Base-by-base conservation (phyloP, 2,329 filamentous ascomycete species). In the Chrysosporium keratinophilum region DNA sequence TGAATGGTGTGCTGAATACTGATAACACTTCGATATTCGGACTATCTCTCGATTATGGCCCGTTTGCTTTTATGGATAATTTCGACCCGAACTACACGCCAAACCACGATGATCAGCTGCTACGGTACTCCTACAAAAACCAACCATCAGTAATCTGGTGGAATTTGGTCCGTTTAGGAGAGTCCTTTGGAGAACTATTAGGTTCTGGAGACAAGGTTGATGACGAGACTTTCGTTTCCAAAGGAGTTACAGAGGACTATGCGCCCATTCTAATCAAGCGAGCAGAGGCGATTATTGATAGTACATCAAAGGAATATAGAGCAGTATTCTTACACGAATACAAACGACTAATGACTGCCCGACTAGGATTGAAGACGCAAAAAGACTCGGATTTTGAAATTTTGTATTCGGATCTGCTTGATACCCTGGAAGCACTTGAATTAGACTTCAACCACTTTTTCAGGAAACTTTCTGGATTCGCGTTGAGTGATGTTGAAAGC, bases 111-210 rank as follows among this genome's bases (percentile, higher is more conserved):
- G 93, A 98, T 65, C 78, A 85, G 65, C 79, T 85, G 72, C 75
- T 95, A 31, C 81, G 93, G 45, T 98, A 98, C 68, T 84, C 83
- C 60, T 98, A 97, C 74, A 84, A 84, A 60, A 95, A 95, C 67
- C 93, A 98, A 66, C 90, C 93, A 0, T 90, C 84, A 42, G 87
- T 98, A 54, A 93, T 98, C 64, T 98, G 93, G 93, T 98, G 93
- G 93, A 97, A 97, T 64, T 77, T 97, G 0, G 88, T 96, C 1
- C 83, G 93, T 1, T 78, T 98, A 0, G 93, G 89, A 54, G 93
- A 98, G 71, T 81, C 86, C 0, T 67, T 98, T 0, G 93, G 88
- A 17, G 93, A 97, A 69, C 76, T 95, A 1, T 81, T 98, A 54
- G 93, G 91, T 15, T 81, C 85, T 0, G 91, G 87, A 0, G 70